Base-by-base conservation (phyloP, 306 rosid genomes). In the Myrica gale region DNA sequence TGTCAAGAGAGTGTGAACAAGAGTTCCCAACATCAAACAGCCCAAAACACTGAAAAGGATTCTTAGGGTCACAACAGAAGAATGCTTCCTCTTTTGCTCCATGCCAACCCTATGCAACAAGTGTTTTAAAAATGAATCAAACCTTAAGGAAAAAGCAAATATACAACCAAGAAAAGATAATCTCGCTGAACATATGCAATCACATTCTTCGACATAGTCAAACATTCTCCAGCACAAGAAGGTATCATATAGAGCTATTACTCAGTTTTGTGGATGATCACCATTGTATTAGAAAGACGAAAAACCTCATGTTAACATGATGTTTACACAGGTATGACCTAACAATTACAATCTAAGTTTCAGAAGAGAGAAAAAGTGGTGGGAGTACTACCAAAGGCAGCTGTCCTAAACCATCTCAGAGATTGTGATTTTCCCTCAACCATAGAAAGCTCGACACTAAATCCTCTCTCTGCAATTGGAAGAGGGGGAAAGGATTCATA, bases 1-100 rank as follows among this genome's bases (percentile, higher is more conserved):
- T 5, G 89, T 88, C 66, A 90, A 47, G 71, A 87, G 70, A 75
- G 96, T 92, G 82, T 90, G 90, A 56, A 85, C 74, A 85, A 94
- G 76, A 79, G 87, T 81, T 76, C 84, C 97, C 54, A 85, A 60
- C 98, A 94, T 91, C 71, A 89, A 63, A 77, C 65, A 71, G 32
- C 96, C 94, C 85, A 91, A 84, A 76, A 75, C 81, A 67, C 80
- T 23, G 76, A 90, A 94, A 78, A 85, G 5, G 58, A 89, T 82
- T 86, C 87, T 83, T 71, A 90, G 81, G 74, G 69, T 63, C 82
- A 68, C 66, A 71, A 84, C 86, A 44, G 20, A 65, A 76, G 85
- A 84, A 68, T 45, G 76, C 71, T 80, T 75, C 62, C 60, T 54
- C 77, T 62, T 80, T 13, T 78, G 84, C 69, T 82, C 88, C 20